phyloP scores from a whole-genome alignment of 805 yeast species.

The Candida ipomoeae region DNA sequence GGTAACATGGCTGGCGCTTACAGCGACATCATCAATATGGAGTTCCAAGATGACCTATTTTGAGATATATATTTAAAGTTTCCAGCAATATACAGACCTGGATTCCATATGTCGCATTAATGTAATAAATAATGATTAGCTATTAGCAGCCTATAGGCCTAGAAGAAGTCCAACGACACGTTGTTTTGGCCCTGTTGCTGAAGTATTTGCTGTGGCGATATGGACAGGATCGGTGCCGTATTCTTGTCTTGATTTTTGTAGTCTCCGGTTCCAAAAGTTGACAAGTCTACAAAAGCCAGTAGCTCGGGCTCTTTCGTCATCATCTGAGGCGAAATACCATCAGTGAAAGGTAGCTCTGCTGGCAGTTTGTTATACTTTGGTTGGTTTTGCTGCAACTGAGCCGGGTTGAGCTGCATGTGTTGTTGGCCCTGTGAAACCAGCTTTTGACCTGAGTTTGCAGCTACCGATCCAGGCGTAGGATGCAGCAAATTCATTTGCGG shows the following conservation, averaged over 20 bases:
- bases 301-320: constrained; percentile 15
- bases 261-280: not conserved
- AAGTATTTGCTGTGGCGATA: constrained; percentile 39
- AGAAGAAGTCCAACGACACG: constrained; percentile 26
- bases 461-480: constrained; percentile 3
- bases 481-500: constrained; percentile 6
- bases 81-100: not conserved
- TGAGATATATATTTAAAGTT: not conserved
- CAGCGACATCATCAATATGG: constrained; percentile 36
- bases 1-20: constrained; percentile 26
- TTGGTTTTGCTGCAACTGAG: constrained; percentile 1
- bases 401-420: constrained; percentile 4
- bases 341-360: constrained; percentile 8
- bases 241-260: constrained; percentile 4
- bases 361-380: constrained; percentile 4
- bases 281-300: constrained; percentile 3
- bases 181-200: constrained; percentile 25
- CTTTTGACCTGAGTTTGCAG: constrained; percentile 1
- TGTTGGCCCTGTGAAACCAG: constrained; percentile 3
- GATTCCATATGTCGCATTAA: not conserved
- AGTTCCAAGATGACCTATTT: constrained; percentile 24
- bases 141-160: constrained; percentile 5
- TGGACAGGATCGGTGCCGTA: constrained; percentile 13
- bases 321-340: constrained; percentile 16
- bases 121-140: constrained; percentile 4